Conservation (phyloP, 140 eudicot species). For the Cichorium intybus region DNA sequence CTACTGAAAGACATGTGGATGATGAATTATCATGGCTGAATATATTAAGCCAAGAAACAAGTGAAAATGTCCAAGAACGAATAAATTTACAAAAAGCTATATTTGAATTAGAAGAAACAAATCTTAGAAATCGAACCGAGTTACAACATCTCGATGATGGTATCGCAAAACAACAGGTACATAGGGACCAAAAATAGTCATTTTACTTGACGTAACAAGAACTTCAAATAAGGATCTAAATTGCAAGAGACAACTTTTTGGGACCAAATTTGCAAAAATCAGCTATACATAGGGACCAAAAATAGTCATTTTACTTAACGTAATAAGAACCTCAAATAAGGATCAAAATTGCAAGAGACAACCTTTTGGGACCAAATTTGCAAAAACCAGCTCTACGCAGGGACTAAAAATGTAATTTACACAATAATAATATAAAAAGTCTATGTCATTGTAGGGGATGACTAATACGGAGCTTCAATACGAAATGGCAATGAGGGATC, state of each 20-base stretch:
- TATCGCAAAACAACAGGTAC: slow-evolving; percentile 82
- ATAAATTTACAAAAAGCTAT: slow-evolving; percentile 92
- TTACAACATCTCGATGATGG: slow-evolving; percentile 87
- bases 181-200: no score
- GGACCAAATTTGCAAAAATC: not conserved
- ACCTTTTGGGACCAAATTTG: not conserved
- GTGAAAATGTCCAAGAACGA: slow-evolving; percentile 94
- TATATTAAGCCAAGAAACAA: slow-evolving; percentile 80
- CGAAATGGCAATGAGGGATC: slow-evolving; percentile 94
- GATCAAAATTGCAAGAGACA: no score
- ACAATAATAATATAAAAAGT: not conserved
- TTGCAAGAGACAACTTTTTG: not conserved
- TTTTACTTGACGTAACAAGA: no score
- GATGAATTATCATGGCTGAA: slow-evolving; percentile 85
- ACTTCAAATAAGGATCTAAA: no score
- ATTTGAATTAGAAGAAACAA: slow-evolving; percentile 87
- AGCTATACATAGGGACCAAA: not conserved
- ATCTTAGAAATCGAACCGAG: slow-evolving; percentile 77
- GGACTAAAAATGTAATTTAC: not conserved
- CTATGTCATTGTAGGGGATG: slow-evolving; percentile 55
- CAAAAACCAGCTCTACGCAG: no score
- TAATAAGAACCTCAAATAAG: no score
- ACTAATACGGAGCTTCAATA: slow-evolving; percentile 83
- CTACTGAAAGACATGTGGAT: slow-evolving; percentile 64
- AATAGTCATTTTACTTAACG: no score